Evolutionary conservation across 2,329 filamentous ascomycete genomes (phyloP).

Genomic region (Neofusicoccum cordaticola): DNA sequence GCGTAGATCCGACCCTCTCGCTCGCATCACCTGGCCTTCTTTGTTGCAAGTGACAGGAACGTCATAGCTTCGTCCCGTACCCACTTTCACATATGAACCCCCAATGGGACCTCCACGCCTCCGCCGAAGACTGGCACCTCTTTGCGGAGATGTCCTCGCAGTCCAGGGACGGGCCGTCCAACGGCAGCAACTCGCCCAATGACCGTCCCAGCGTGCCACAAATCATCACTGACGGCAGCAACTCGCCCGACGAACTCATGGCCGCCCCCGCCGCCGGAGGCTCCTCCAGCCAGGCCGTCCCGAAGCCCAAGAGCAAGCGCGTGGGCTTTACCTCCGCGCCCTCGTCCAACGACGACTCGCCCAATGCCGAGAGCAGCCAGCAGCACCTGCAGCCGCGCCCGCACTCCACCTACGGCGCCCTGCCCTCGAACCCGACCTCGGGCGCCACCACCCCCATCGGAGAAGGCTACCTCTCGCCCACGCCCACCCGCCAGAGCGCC

Average conservation of each 20-base stretch:
- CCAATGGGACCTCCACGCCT: conserved; percentile 16
- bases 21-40: conserved; percentile 5
- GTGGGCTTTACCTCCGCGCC: conserved; percentile 15
- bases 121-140: conserved; percentile 14
- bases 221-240: conserved; percentile 10
- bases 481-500: conserved; percentile 4
- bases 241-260: conserved; percentile 1
- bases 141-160: conserved; percentile 16
- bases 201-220: background rate
- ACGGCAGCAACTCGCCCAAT: background rate
- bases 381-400: background rate
- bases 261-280: background rate
- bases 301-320: conserved; percentile 11
- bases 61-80: conserved; percentile 16
- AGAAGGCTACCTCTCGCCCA: conserved; percentile 10
- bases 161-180: conserved; percentile 10
- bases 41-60: conserved; percentile 2
- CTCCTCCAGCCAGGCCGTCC: background rate
- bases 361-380: background rate
- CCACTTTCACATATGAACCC: conserved; percentile 19
- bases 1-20: conserved; percentile 14
- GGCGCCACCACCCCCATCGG: conserved; percentile 9
- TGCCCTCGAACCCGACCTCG: conserved; percentile 11
- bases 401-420: background rate
- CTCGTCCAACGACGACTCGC: conserved; percentile 8